Evolutionary conservation across 768 basidiomycete genomes (phyloP).

Genomic region (Rickenella mellea): DNA sequence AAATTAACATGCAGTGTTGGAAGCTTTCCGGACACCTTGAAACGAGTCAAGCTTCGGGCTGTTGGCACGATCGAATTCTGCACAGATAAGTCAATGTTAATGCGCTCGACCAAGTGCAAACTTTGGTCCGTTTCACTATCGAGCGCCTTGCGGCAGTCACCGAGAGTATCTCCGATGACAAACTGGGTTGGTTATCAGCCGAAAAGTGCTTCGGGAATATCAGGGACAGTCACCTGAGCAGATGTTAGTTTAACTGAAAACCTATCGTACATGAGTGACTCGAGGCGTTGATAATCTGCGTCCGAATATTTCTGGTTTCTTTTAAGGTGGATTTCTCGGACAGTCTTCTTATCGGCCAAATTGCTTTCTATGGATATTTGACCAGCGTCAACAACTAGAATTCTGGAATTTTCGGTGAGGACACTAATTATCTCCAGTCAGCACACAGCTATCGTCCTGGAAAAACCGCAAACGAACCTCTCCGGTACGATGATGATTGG

Average conservation of each 20-base stretch:
- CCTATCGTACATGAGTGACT: conserved; percentile 94
- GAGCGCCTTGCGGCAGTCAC: conserved; percentile 76
- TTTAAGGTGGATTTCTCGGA: conserved; percentile 73
- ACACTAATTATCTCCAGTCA: conserved; percentile 7
- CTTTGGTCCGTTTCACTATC: conserved; percentile 41
- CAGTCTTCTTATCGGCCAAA: conserved; percentile 73
- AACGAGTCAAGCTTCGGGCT: conserved; percentile 70
- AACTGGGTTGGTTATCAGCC: conserved; percentile 42
- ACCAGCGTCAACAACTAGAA: conserved; percentile 90
- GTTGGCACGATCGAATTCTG: conserved; percentile 90
- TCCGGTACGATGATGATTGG: conserved; percentile 97
- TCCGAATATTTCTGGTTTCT: conserved; percentile 78
- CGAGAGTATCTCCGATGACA: conserved; percentile 75
- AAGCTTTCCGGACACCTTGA: conserved; percentile 85
- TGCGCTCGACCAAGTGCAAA: conserved; percentile 85
- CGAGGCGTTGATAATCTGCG: conserved; percentile 76
- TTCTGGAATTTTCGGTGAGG: conserved; percentile 55
- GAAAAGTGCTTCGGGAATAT: background rate
- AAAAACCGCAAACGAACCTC: conserved; percentile 14
- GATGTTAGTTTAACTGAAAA: conserved; percentile 73
- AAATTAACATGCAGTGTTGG: conserved; percentile 85
- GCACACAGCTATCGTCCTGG: background rate
- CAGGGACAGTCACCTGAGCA: conserved; percentile 68
- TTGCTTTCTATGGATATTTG: conserved; percentile 92
- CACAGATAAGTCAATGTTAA: conserved; percentile 80